These are phyloP conservation scores for Pythium brassicae DNA, from an alignment of 352 stramenopile genomes.

Conservation along the genomic window DNA sequence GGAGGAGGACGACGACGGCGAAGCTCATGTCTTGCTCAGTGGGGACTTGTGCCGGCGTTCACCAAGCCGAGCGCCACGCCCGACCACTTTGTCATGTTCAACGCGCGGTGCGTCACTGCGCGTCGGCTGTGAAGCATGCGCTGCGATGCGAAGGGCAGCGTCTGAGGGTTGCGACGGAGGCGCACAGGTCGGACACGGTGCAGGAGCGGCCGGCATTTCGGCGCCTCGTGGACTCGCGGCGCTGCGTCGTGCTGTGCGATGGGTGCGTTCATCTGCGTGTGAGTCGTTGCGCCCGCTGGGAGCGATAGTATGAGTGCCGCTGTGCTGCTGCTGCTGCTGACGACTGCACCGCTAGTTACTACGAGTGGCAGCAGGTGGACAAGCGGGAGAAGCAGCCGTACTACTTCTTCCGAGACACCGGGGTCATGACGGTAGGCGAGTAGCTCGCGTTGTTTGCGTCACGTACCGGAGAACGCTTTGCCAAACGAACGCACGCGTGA, in stretches of 20 bases:
- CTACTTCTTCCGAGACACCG: constrained; percentile 64
- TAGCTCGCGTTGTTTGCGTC: neutral
- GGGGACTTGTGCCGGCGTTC: constrained; percentile 79
- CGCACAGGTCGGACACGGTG: constrained; percentile 58
- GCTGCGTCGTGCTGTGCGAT: constrained; percentile 83
- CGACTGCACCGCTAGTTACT: constrained; percentile 46
- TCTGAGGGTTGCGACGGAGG: neutral
- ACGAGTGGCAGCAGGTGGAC: constrained; percentile 88
- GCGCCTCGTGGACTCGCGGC: constrained; percentile 60
- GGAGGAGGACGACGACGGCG: neutral
- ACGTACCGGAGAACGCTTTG: neutral
- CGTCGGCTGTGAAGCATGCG: neutral
- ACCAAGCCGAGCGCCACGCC: constrained; percentile 69
- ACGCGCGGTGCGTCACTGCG: constrained; percentile 48
- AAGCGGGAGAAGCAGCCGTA: constrained; percentile 89
- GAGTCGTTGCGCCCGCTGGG: neutral
- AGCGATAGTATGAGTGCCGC: no score
- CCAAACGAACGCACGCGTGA: neutral
- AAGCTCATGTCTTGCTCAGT: constrained; percentile 26
- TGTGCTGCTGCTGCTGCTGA: no score
- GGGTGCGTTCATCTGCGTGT: constrained; percentile 25
- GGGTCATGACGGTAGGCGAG: constrained; percentile 44
- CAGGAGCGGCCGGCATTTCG: constrained; percentile 69
- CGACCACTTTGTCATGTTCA: constrained; percentile 87
- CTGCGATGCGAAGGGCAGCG: neutral